A percentile compares a stretch with the other conserved stretches of the same genome.
These are phyloP conservation scores for Tetrahymena malaccensis DNA, from an alignment of 73 alveolate species.

Conservation along the genomic window DNA sequence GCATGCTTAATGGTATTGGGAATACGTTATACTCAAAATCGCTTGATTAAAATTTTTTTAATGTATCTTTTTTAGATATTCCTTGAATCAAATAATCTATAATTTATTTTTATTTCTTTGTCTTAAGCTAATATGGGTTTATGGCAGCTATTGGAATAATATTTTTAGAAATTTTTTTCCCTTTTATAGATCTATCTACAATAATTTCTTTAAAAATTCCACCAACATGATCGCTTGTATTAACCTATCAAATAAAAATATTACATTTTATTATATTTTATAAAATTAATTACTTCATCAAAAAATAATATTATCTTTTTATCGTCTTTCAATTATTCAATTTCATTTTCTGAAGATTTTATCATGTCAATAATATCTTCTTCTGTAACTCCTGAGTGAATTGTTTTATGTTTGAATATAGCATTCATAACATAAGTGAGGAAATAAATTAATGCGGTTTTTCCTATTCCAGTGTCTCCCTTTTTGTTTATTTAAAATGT, in stretches of 20 bases:
- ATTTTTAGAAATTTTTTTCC: slow-evolving; percentile 38
- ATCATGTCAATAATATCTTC: slow-evolving; percentile 35
- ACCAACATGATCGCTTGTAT: slow-evolving; percentile 31
- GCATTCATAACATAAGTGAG: slow-evolving; percentile 45
- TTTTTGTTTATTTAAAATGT: background rate
- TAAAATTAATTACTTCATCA: slow-evolving; percentile 45
- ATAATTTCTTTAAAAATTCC: slow-evolving; percentile 62
- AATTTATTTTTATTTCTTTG: background rate
- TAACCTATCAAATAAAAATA: background rate
- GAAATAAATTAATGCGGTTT: slow-evolving; percentile 50
- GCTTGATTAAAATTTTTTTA: background rate
- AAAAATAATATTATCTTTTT: slow-evolving; percentile 50
- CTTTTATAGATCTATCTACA: slow-evolving; percentile 49
- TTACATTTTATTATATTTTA: background rate
- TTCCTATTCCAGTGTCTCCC: slow-evolving; percentile 74
- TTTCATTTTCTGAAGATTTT: slow-evolving; percentile 9
- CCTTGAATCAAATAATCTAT: background rate
- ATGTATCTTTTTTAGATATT: background rate
- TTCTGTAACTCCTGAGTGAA: slow-evolving; percentile 60
- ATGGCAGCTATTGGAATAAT: slow-evolving; percentile 60
- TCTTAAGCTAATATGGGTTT: slow-evolving; percentile 39
- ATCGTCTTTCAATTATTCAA: background rate
- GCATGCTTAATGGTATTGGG: slow-evolving; percentile 55
- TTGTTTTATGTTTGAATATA: slow-evolving; percentile 20
- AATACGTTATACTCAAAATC: slow-evolving; percentile 33